These are phyloP conservation scores for Prorocentrum cordatum DNA, from an alignment of 169 alveolate species.

Conservation along the genomic window DNA sequence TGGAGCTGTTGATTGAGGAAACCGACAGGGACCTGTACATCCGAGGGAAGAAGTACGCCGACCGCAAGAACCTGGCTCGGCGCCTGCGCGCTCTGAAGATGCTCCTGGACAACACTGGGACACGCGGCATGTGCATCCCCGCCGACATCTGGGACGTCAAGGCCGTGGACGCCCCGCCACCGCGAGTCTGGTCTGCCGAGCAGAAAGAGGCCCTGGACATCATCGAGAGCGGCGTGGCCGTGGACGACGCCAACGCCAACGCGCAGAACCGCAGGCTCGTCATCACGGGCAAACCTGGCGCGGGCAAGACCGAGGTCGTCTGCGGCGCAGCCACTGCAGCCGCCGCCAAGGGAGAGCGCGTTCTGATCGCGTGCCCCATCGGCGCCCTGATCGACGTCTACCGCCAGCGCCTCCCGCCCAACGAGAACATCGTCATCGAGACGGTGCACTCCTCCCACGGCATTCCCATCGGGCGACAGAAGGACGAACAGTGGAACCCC, in stretches of 20 bases:
- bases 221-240: not conserved
- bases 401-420: not conserved
- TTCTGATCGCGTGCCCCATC: not conserved
- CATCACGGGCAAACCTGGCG: not conserved
- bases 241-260: not conserved
- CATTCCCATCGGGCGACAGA: not conserved
- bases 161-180: too few relatives aligned
- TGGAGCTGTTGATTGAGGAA: too few relatives aligned
- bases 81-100: too few relatives aligned
- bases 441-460: not conserved
- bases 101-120: too few relatives aligned
- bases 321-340: not conserved
- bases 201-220: not conserved
- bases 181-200: not conserved
- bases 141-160: too few relatives aligned
- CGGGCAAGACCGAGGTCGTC: conserved; percentile 14
- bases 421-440: not conserved
- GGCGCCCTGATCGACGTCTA: not conserved
- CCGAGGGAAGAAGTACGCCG: too few relatives aligned
- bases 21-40: too few relatives aligned
- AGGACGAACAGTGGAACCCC: not conserved
- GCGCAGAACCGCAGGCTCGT: not conserved
- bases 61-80: too few relatives aligned
- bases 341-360: not conserved
- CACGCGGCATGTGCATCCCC: too few relatives aligned